These are phyloP conservation scores for Margaritispora aquatica DNA, from an alignment of 495 filamentous ascomycete species.

Conservation along the genomic window DNA sequence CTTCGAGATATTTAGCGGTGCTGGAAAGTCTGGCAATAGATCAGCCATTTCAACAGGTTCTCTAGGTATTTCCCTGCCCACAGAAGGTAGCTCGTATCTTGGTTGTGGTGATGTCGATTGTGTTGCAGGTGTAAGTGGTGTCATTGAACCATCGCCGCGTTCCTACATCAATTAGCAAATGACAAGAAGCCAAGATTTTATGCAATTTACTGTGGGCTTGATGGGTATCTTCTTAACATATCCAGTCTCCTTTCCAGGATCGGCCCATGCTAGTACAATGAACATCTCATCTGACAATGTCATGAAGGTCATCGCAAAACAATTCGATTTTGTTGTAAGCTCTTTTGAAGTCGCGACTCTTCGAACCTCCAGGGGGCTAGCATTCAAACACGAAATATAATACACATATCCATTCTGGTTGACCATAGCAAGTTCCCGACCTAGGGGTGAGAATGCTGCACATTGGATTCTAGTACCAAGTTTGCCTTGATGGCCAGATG, in stretches of 20 bases:
- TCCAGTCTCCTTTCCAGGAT: conserved; percentile 22
- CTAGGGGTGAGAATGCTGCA: conserved; percentile 29
- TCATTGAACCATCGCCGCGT: neutral
- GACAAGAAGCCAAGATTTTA: neutral
- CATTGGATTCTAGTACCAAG: conserved; percentile 30
- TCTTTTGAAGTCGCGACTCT: conserved; percentile 26
- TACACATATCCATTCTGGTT: conserved; percentile 32
- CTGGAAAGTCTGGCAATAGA: neutral
- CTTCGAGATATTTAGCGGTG: conserved; percentile 2
- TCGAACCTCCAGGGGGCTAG: conserved; percentile 27
- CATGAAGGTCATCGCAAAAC: conserved; percentile 31
- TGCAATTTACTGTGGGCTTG: conserved; percentile 4
- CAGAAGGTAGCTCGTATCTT: conserved; percentile 10
- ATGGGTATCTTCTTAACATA: conserved; percentile 30
- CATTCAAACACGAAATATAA: conserved; percentile 29
- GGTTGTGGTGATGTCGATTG: neutral
- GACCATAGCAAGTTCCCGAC: conserved; percentile 29
- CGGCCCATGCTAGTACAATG: conserved; percentile 31
- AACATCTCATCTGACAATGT: conserved; percentile 27
- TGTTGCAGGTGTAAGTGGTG: conserved; percentile 6
- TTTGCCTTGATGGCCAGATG: conserved; percentile 21
- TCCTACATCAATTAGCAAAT: conserved; percentile 1
- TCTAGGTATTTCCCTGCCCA: conserved; percentile 9
- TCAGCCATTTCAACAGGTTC: conserved; percentile 1
- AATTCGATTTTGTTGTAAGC: conserved; percentile 27